phyloP scores from a whole-genome alignment of 2,329 filamentous ascomycete genomes.

The Macroventuria anomochaeta region DNA sequence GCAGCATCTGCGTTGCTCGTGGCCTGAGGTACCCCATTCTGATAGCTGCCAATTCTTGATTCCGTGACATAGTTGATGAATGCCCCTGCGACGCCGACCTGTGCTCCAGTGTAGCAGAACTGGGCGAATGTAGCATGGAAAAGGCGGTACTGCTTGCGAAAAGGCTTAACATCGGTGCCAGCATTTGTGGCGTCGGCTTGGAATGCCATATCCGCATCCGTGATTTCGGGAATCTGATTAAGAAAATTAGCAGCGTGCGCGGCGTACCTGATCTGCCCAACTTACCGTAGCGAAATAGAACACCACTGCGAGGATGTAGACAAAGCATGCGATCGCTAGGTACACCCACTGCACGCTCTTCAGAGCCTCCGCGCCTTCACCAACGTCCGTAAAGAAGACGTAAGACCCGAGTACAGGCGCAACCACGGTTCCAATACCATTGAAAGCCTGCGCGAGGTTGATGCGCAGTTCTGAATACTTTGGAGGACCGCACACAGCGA shows the following conservation, averaged over 20 bases:
- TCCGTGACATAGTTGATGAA: slow-evolving; percentile 61
- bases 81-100: slow-evolving; percentile 61
- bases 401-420: slow-evolving; percentile 66
- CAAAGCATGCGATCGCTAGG: slow-evolving; percentile 67
- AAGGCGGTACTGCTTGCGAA: slow-evolving; percentile 69
- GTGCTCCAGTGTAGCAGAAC: slow-evolving; percentile 81
- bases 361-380: slow-evolving; percentile 57
- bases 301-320: slow-evolving; percentile 62
- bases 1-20: slow-evolving; percentile 62
- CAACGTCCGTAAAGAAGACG: slow-evolving; percentile 66
- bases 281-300: slow-evolving; percentile 60
- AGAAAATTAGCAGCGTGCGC: not conserved
- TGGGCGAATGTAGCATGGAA: slow-evolving; percentile 79
- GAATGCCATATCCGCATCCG: slow-evolving; percentile 61
- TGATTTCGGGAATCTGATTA: slow-evolving; percentile 13
- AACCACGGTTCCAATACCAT: slow-evolving; percentile 64
- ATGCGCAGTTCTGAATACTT: slow-evolving; percentile 65
- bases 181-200: slow-evolving; percentile 52
- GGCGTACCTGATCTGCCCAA: not conserved
- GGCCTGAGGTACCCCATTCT: not conserved
- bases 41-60: slow-evolving; percentile 26
- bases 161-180: slow-evolving; percentile 55
- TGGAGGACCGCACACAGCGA: slow-evolving; percentile 63
- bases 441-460: slow-evolving; percentile 65
- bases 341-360: slow-evolving; percentile 70